Evolutionary conservation across 1,284 basidiomycete species (phyloP).

Genomic region (Cryptococcus hybrid): DNA sequence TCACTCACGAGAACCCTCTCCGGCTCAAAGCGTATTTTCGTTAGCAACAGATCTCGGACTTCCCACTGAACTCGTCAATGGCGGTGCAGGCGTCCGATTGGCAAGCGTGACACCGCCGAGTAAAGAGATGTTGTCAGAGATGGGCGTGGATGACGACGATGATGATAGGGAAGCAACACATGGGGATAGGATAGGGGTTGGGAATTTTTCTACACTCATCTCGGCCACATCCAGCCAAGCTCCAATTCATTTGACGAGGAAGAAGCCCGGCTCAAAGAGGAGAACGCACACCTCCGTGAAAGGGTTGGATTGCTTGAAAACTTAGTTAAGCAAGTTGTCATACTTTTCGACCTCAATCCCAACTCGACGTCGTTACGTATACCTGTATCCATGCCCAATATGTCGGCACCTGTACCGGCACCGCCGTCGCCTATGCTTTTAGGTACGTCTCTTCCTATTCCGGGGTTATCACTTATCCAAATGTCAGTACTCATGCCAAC

Average conservation of each 20-base stretch:
- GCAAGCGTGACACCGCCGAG: conserved; percentile 40
- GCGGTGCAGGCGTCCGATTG: conserved; percentile 37
- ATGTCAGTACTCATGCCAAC: too few species aligned
- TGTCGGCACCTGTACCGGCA: too few species aligned
- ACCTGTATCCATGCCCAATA: too few species aligned
- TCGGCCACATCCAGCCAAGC: too few species aligned
- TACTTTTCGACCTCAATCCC: conserved; percentile 28
- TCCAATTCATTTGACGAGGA: conserved; percentile 2
- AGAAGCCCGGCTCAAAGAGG: conserved; percentile 19
- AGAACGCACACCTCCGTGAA: conserved; percentile 38
- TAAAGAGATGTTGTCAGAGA: conserved; percentile 23
- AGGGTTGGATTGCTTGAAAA: conserved; percentile 40
- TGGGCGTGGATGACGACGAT: conserved; percentile 9
- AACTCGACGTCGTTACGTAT: neutral
- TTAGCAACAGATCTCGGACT: conserved; percentile 37
- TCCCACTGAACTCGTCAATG: conserved; percentile 31
- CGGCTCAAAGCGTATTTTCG: conserved; percentile 32
- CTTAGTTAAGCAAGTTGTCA: conserved; percentile 44
- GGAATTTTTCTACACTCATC: too few species aligned
- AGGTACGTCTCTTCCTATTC: too few species aligned
- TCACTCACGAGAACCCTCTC: conserved; percentile 25
- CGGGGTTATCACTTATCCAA: too few species aligned
- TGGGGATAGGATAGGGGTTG: too few species aligned
- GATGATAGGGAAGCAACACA: conserved; percentile 22
- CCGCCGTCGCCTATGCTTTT: too few species aligned